phyloP scores from a whole-genome alignment of 139 green algal species.

The Chlorella sp. region DNA sequence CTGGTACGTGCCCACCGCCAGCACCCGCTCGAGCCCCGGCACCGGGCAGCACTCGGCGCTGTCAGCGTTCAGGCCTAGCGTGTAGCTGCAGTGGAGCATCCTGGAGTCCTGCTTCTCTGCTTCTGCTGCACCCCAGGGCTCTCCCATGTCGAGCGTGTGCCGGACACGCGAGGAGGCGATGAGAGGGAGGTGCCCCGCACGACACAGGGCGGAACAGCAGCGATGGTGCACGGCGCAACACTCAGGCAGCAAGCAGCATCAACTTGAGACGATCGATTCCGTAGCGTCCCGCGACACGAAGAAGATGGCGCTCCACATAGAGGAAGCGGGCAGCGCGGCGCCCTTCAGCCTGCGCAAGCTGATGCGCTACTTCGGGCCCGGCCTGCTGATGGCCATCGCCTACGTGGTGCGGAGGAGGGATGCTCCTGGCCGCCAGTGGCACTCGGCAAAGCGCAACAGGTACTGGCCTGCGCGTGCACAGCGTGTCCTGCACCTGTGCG shows the following conservation, averaged over 20 bases:
- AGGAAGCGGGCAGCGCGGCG: not conserved
- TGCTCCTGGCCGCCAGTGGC: not conserved
- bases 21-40: not conserved
- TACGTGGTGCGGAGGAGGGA: slow-evolving; percentile 63
- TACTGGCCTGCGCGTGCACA: not conserved
- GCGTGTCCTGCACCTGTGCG: not conserved
- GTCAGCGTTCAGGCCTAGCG: slow-evolving; percentile 20
- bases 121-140: too few relatives aligned
- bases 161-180: too few relatives aligned
- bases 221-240: too few relatives aligned
- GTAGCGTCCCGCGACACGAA: not conserved
- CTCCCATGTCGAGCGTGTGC: too few relatives aligned
- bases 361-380: slow-evolving; percentile 33
- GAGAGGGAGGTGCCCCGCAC: not conserved
- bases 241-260: not conserved
- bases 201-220: not conserved
- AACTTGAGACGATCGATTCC: not conserved
- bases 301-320: not conserved
- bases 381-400: slow-evolving; percentile 81
- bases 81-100: not conserved
- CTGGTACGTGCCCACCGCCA: slow-evolving; percentile 67
- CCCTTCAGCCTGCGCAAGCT: slow-evolving; percentile 20
- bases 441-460: not conserved
- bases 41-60: slow-evolving; percentile 35
- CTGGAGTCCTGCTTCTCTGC: too few relatives aligned